phyloP scores from a whole-genome alignment of 768 basidiomycete genomes.

The Fomitopsis serialis region DNA sequence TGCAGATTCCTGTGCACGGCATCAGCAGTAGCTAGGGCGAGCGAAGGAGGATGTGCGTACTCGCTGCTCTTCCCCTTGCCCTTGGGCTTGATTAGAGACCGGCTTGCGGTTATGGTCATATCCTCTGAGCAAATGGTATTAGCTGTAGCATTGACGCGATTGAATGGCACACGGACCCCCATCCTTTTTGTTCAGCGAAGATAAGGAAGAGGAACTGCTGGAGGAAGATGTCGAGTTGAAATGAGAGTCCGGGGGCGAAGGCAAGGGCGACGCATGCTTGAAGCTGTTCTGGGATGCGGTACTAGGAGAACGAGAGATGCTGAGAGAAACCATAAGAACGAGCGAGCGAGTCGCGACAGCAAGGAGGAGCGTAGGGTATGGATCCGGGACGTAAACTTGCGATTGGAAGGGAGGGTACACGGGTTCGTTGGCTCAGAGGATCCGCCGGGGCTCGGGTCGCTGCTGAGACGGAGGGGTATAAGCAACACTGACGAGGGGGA shows the following conservation, averaged over 20 bases:
- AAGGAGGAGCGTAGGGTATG: constrained; percentile 15
- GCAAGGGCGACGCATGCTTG: constrained; percentile 18
- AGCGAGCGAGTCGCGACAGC: constrained; percentile 15
- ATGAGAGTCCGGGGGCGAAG: constrained; percentile 19
- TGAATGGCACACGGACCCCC: constrained; percentile 45
- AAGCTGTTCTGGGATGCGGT: constrained; percentile 22
- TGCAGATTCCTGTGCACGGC: constrained; percentile 56
- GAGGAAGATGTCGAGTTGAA: constrained; percentile 23
- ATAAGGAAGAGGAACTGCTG: constrained; percentile 50
- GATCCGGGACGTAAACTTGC: constrained; percentile 17
- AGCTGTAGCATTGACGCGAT: constrained; percentile 6
- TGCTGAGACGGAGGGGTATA: constrained; percentile 37
- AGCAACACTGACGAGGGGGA: constrained; percentile 35
- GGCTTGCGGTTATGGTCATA: constrained; percentile 60
- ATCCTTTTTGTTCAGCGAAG: constrained; percentile 52
- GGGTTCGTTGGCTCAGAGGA: constrained; percentile 31
- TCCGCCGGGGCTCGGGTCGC: constrained; percentile 47
- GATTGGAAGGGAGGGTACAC: constrained; percentile 13
- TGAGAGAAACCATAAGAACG: constrained; percentile 23
- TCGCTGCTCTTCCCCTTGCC: constrained; percentile 60
- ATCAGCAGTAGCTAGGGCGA: constrained; percentile 8
- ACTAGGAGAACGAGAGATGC: constrained; percentile 16
- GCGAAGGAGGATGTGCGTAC: constrained; percentile 40
- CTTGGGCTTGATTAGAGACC: constrained; percentile 36
- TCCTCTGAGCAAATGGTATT: constrained; percentile 47